Percentiles rank a stretch among this genome's conserved stretches.
Evolutionary conservation across 2,329 filamentous ascomycete species (phyloP).

Genomic region (Diaporthe sp.): DNA sequence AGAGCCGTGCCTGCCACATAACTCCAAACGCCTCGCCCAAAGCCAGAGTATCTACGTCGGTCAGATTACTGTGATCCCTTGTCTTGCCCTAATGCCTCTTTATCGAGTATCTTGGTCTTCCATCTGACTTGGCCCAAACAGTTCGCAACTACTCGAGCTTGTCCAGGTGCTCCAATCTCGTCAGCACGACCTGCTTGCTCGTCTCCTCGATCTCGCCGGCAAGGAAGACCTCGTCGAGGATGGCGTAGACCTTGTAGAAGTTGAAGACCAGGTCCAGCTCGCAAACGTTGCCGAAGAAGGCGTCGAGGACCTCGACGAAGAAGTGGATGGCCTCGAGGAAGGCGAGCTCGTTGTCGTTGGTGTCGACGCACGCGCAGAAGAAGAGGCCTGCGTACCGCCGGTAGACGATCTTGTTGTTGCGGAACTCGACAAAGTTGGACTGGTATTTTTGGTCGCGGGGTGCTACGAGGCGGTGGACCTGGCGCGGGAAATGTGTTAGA

Average conservation of each 20-base stretch:
- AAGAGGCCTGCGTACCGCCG: conserved; percentile 97
- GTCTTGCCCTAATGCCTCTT: neutral
- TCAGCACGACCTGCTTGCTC: conserved; percentile 97
- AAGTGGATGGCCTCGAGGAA: conserved; percentile 99
- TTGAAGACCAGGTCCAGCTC: conserved; percentile 93
- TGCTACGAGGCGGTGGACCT: conserved; percentile 97
- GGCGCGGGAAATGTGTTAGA: conserved; percentile 27
- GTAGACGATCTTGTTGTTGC: conserved; percentile 97
- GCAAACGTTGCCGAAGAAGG: conserved; percentile 99
- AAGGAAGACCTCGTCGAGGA: conserved; percentile 97
- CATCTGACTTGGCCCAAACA: neutral
- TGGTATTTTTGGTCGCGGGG: conserved; percentile 99
- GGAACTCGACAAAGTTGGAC: conserved; percentile 98
- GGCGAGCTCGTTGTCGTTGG: conserved; percentile 97
- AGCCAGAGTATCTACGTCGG: conserved; percentile 1
- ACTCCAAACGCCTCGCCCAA: conserved; percentile 42
- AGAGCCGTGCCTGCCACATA: conserved; percentile 7
- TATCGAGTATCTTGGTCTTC: neutral
- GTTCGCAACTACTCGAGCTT: conserved; percentile 80
- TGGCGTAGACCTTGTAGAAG: conserved; percentile 94
- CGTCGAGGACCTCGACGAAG: conserved; percentile 98
- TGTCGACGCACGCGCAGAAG: conserved; percentile 99
- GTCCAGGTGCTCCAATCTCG: conserved; percentile 92
- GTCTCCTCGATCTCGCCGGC: conserved; percentile 99
- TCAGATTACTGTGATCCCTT: conserved; percentile 12